A percentile compares a stretch with the other conserved stretches of the same genome.
These are phyloP conservation scores for Lipomyces lipofer DNA, from an alignment of 805 yeast species.

Conservation along the genomic window DNA sequence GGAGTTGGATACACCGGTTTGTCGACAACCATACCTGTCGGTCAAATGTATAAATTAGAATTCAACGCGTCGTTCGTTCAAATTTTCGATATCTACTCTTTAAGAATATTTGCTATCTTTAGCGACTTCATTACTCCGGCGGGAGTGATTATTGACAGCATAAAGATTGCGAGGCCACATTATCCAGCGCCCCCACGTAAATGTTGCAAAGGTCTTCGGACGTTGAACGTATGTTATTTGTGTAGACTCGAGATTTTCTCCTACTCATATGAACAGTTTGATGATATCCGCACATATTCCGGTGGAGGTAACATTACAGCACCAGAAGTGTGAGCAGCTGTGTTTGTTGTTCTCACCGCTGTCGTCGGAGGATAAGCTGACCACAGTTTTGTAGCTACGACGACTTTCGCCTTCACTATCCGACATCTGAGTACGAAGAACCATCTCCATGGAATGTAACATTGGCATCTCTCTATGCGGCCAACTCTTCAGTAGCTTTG, in stretches of 20 bases:
- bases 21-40: neutral
- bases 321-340: neutral
- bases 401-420: conserved; percentile 7
- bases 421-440: conserved; percentile 4
- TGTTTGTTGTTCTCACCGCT: neutral
- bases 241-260: neutral
- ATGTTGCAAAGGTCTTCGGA: neutral
- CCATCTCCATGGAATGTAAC: conserved; percentile 4
- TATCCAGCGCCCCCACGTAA: neutral
- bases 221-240: neutral
- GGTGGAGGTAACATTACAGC: neutral
- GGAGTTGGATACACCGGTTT: neutral
- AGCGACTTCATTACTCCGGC: conserved; percentile 1
- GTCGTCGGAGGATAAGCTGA: neutral
- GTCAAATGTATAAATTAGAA: conserved; percentile 1
- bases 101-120: neutral
- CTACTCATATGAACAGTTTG: neutral
- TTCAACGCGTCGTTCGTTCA: neutral
- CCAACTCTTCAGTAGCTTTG: neutral
- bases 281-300: neutral
- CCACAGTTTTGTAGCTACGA: neutral
- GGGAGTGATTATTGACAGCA: neutral
- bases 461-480: neutral
- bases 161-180: neutral
- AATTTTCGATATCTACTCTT: neutral